phyloP scores from a whole-genome alignment of 106 monocot genomes.

The Gastrodia elata region DNA sequence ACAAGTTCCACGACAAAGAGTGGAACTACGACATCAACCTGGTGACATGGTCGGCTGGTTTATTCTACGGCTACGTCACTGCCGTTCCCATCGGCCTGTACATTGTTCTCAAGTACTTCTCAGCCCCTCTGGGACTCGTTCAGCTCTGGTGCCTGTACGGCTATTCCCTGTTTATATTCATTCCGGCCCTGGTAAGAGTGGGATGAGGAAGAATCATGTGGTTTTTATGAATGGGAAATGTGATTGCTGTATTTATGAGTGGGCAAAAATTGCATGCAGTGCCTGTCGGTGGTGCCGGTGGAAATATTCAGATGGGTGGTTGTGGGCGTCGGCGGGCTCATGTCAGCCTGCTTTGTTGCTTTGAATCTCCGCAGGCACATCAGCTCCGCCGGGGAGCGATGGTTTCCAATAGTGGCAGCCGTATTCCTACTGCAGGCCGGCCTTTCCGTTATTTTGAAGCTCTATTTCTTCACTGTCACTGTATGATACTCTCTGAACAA shows the following conservation, averaged over 20 bases:
- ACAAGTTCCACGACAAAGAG: conserved; percentile 79
- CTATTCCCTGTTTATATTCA: conserved; percentile 82
- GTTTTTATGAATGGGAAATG: no score
- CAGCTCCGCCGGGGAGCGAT: conserved; percentile 70
- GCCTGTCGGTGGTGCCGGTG: conserved; percentile 70
- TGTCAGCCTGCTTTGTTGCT: conserved; percentile 85
- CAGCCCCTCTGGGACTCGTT: conserved; percentile 73
- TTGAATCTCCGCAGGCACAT: conserved; percentile 80
- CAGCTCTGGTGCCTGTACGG: conserved; percentile 90
- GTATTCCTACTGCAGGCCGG: conserved; percentile 80
- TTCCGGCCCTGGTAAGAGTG: conserved; percentile 82
- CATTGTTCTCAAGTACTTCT: conserved; percentile 83
- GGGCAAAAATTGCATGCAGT: no score
- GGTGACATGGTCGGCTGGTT: conserved; percentile 87
- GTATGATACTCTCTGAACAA: no score
- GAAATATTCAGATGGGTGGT: conserved; percentile 94
- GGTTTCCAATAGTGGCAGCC: conserved; percentile 78
- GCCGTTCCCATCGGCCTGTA: conserved; percentile 73
- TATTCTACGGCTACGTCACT: conserved; percentile 87
- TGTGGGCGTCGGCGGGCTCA: conserved; percentile 84
- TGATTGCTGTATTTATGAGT: no score
- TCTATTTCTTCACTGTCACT: conserved; percentile 83
- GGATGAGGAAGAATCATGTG: no score
- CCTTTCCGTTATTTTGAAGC: conserved; percentile 64
- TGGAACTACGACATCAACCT: conserved; percentile 90